Percentiles rank a stretch among this genome's conserved stretches.
Evolutionary conservation across 1,139 yeast species (phyloP).

Genomic region (Blastobotrys serpentis): DNA sequence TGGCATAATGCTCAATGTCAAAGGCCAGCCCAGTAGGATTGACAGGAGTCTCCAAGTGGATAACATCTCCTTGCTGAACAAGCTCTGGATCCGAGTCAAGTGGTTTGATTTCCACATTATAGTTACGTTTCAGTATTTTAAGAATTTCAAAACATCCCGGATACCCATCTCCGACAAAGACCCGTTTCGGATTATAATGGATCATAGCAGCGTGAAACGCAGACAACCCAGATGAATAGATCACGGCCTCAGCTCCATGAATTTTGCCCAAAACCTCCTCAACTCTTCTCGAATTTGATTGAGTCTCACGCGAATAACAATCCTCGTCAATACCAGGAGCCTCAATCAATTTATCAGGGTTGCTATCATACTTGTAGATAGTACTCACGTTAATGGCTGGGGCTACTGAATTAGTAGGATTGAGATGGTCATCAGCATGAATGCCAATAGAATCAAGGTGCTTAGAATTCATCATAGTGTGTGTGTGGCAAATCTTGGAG

Average conservation of each 20-base stretch:
- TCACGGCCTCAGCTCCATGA: slow-evolving; percentile 51
- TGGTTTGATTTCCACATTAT: slow-evolving; percentile 53
- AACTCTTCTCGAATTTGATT: slow-evolving; percentile 66
- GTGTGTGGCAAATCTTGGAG: too few relatives aligned
- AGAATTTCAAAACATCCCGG: slow-evolving; percentile 80
- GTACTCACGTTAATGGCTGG: slow-evolving; percentile 84
- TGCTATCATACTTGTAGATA: slow-evolving; percentile 63
- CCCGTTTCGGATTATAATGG: slow-evolving; percentile 66
- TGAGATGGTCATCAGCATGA: slow-evolving; percentile 36
- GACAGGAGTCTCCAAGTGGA: slow-evolving; percentile 84
- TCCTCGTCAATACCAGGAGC: slow-evolving; percentile 35
- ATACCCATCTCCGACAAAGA: slow-evolving; percentile 78
- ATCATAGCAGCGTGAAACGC: slow-evolving; percentile 79
- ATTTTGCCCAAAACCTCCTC: slow-evolving; percentile 66
- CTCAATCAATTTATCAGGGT: slow-evolving; percentile 52
- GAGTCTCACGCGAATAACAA: slow-evolving; percentile 68
- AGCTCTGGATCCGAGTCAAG: slow-evolving; percentile 50
- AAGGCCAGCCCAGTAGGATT: slow-evolving; percentile 78
- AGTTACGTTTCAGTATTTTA: slow-evolving; percentile 58
- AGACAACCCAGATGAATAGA: slow-evolving; percentile 74
- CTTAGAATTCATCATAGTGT: background rate
- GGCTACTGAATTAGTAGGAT: slow-evolving; percentile 52
- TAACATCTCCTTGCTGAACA: slow-evolving; percentile 65
- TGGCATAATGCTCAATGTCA: slow-evolving; percentile 62
- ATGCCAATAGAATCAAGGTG: slow-evolving; percentile 16